Evolutionary conservation across 2,329 filamentous ascomycete species (phyloP).

Genomic region (Geosmithia morbida): DNA sequence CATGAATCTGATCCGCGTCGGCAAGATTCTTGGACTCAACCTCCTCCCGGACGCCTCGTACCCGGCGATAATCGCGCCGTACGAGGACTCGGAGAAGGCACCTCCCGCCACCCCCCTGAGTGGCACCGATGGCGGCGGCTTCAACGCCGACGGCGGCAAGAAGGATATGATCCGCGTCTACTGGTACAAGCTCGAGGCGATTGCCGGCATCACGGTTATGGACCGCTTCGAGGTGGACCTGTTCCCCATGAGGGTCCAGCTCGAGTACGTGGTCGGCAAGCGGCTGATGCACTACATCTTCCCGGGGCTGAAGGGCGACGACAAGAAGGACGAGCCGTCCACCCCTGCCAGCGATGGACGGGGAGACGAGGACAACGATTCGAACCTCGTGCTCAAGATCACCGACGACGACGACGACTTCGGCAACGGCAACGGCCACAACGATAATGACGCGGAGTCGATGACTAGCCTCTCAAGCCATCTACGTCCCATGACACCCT

Average conservation of each 20-base stretch:
- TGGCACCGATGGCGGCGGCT: not conserved
- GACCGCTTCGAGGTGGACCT: constrained; percentile 93
- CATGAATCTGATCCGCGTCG: constrained; percentile 79
- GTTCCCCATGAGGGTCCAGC: constrained; percentile 83
- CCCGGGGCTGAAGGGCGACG: constrained; percentile 57
- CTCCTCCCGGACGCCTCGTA: constrained; percentile 83
- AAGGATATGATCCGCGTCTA: constrained; percentile 85
- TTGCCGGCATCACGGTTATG: constrained; percentile 93
- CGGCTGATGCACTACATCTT: constrained; percentile 96
- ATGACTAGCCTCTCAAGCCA: constrained; percentile 17
- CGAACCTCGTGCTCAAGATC: constrained; percentile 41
- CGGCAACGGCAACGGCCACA: constrained; percentile 16
- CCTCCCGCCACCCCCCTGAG: no score
- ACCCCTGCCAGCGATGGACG: not conserved
- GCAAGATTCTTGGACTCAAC: constrained; percentile 78
- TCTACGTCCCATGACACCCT: constrained; percentile 19
- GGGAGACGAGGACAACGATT: constrained; percentile 36
- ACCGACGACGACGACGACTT: constrained; percentile 20
- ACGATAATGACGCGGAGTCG: constrained; percentile 22
- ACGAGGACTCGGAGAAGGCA: constrained; percentile 52
- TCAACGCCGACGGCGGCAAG: constrained; percentile 28
- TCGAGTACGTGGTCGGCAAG: constrained; percentile 86
- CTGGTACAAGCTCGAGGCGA: constrained; percentile 97
- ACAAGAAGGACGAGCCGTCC: constrained; percentile 15
- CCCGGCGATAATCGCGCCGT: constrained; percentile 89